These are phyloP conservation scores for Pyrus communis DNA, from an alignment of 306 rosid genomes.

Conservation along the genomic window DNA sequence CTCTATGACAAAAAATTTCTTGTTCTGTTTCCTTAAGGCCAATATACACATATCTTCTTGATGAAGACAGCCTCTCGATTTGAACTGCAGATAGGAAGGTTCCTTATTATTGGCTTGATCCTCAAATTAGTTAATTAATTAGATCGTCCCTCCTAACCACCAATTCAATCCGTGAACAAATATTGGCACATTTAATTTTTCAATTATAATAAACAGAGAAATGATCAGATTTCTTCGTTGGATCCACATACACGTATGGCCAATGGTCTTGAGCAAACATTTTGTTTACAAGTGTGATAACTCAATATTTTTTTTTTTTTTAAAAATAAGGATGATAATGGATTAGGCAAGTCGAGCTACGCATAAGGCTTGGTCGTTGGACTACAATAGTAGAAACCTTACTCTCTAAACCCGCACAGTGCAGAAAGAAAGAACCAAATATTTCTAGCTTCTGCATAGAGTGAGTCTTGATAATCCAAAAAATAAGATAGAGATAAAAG, in stretches of 20 bases:
- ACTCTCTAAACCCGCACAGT: no score
- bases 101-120: background rate
- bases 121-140: background rate
- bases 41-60: background rate
- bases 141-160: slow-evolving; percentile 2
- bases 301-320: no score
- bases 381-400: no score
- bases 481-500: no score
- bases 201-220: background rate
- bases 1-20: no score
- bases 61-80: background rate
- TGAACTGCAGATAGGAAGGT: background rate
- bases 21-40: background rate
- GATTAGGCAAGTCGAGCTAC: no score
- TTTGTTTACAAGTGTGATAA: no score
- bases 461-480: no score
- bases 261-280: background rate
- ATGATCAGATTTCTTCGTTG: background rate
- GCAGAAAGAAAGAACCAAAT: no score
- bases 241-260: background rate
- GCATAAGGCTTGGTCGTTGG: no score
- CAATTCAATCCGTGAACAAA: slow-evolving; percentile 17
- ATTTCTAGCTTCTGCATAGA: no score
- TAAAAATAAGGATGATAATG: no score
- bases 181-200: slow-evolving; percentile 7